Percentiles rank a stretch among this genome's conserved stretches.
These are phyloP conservation scores for Parascedosporium putredinis DNA, from an alignment of 2,329 filamentous ascomycete genomes.

Conservation along the genomic window DNA sequence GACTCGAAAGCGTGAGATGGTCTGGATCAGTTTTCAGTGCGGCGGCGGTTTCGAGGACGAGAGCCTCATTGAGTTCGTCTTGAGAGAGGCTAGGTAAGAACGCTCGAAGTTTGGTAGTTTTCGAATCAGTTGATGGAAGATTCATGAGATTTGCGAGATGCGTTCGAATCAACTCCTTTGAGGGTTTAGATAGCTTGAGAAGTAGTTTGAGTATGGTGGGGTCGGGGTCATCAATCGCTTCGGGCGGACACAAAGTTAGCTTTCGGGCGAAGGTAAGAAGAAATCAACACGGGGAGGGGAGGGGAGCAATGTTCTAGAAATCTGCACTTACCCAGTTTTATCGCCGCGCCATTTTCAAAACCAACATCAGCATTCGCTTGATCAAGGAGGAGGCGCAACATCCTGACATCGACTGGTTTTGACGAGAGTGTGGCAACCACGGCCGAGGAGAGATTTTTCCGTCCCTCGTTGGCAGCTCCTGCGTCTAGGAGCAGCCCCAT, in stretches of 20 bases:
- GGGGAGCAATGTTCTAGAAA: not conserved
- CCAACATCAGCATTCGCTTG: constrained; percentile 45
- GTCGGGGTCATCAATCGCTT: constrained; percentile 32
- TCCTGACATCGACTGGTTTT: constrained; percentile 37
- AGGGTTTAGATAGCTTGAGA: constrained; percentile 34
- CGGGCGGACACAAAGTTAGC: too few species aligned
- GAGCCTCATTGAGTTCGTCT: constrained; percentile 31
- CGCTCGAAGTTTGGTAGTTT: constrained; percentile 37
- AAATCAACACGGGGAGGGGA: too few species aligned
- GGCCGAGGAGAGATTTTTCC: constrained; percentile 30
- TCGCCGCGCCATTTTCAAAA: constrained; percentile 30
- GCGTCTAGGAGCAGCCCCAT: constrained; percentile 34
- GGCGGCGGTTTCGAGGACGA: constrained; percentile 40
- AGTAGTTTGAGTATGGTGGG: constrained; percentile 37
- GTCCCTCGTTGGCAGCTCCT: constrained; percentile 29
- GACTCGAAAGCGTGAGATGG: constrained; percentile 29
- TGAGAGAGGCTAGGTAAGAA: constrained; percentile 33
- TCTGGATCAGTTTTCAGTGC: constrained; percentile 26
- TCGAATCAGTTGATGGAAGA: constrained; percentile 32
- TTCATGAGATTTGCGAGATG: constrained; percentile 32
- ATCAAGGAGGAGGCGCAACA: constrained; percentile 37
- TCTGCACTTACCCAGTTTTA: constrained; percentile 23
- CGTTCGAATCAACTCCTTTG: constrained; percentile 28
- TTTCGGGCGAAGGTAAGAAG: too few species aligned
- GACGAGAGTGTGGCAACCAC: constrained; percentile 31